Evolutionary conservation across 2,329 filamentous ascomycete species (phyloP), one percentile per base, ranked within the genome.

Genomic region (Grosmannia clavigera): DNA sequence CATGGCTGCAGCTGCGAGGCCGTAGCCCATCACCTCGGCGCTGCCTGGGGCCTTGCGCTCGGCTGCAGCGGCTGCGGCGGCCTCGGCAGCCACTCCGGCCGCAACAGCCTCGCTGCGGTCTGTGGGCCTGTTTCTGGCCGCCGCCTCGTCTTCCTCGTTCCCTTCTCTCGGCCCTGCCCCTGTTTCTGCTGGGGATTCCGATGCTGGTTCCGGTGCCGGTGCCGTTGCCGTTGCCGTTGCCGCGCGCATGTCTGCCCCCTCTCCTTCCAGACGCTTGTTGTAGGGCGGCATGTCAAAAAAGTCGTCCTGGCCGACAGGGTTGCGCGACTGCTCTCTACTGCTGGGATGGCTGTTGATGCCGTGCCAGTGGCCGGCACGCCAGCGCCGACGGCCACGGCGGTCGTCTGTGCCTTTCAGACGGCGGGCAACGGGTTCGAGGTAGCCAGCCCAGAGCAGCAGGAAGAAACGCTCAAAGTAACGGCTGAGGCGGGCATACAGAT

Each of bases 1-100:
- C 78, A 96, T 89, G 1, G 88, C 87, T 0, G 90, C 89, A 0
- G 90, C 90, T 0, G 91, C 91, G 2, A 95, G 81, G 1, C 87
- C 88, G 69, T 92, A 90, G 14, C 86, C 84, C 6, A 83, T 73
- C 7, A 66, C 63, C 46, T 66, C 76, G 72, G 7, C 77, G 70
- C 63, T 71, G 67, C 61, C 68, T 54, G 57, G 63, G 0, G 63
- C 63, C 58, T 66, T 65, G 27, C 59, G 63, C 48, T 61, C 58
- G n/a, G 61, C 58, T 43, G 58, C 68, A 63, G 51, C 65, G 0
- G 57, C 57, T 1, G 59, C 59, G 0, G 59, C 54, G 2, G 33
- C 48, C n/a, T 56, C 43, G 16, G 54, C 59, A 1, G 40, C 55
- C 19, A 52, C 57, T 9, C 29, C 48, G 22, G 57, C 38, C 52